These are phyloP conservation scores for Linnemannia exigua DNA, from an alignment of 192 early-diverging fungal species.

Conservation along the genomic window DNA sequence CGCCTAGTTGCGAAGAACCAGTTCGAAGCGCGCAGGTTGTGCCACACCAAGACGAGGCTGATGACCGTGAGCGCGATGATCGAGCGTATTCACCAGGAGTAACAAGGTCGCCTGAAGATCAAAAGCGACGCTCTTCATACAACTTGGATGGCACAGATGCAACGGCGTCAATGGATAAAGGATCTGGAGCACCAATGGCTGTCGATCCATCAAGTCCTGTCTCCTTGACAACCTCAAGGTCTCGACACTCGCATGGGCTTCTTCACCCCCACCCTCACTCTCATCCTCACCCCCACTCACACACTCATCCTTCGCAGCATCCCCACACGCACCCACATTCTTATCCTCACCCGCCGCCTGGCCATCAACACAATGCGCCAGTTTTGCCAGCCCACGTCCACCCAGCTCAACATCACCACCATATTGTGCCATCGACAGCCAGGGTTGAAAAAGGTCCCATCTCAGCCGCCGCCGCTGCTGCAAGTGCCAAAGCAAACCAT, in stretches of 20 bases:
- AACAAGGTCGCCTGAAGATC: not conserved
- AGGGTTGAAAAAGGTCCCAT: slow-evolving; percentile 12
- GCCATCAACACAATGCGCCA: slow-evolving; percentile 22
- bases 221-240: not conserved
- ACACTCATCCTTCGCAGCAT: not conserved
- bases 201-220: not conserved
- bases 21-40: not conserved
- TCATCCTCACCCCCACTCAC: not conserved
- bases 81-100: slow-evolving; percentile 2
- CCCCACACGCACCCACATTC: not conserved
- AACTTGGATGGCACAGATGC: slow-evolving; percentile 14
- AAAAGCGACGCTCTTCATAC: not conserved
- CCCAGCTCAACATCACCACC: slow-evolving; percentile 45
- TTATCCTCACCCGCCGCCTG: not conserved
- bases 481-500: slow-evolving; percentile 13
- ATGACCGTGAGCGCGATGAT: not conserved
- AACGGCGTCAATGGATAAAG: not conserved
- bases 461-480: not conserved
- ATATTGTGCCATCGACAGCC: slow-evolving; percentile 16
- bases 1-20: slow-evolving; percentile 2
- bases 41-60: not conserved
- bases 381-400: slow-evolving; percentile 42
- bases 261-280: slow-evolving; percentile 13
- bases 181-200: not conserved
- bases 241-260: slow-evolving; percentile 5